These are phyloP conservation scores for Tetrapisispora arboricola DNA, from an alignment of 805 yeast species.

Conservation along the genomic window DNA sequence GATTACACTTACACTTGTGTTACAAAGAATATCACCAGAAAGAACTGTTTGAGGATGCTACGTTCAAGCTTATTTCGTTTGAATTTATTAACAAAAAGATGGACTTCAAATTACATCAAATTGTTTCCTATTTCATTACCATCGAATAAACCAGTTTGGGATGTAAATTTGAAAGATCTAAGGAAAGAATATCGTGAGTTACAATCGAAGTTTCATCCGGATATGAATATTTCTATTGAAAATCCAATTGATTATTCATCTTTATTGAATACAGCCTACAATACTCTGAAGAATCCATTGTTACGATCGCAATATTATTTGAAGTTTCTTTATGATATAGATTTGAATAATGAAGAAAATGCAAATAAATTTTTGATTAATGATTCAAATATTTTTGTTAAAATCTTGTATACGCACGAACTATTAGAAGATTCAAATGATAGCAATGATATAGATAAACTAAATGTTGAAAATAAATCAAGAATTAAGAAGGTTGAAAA, in stretches of 20 bases:
- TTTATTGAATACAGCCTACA: slow-evolving; percentile 65
- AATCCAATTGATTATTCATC: slow-evolving; percentile 30
- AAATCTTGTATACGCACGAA: slow-evolving; percentile 79
- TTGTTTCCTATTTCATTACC: slow-evolving; percentile 73
- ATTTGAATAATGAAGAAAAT: slow-evolving; percentile 47
- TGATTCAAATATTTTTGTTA: slow-evolving; percentile 55
- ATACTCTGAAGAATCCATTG: slow-evolving; percentile 60
- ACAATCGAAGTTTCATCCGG: slow-evolving; percentile 80
- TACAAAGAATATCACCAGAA: too few species aligned
- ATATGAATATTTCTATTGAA: slow-evolving; percentile 29
- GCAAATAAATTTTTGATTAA: slow-evolving; percentile 21
- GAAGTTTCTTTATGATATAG: slow-evolving; percentile 35
- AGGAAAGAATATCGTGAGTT: slow-evolving; percentile 65
- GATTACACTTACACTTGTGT: too few species aligned
- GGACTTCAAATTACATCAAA: slow-evolving; percentile 47
- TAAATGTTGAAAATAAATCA: slow-evolving; percentile 46
- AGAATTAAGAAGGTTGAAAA: slow-evolving; percentile 41
- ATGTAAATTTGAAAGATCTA: slow-evolving; percentile 42
- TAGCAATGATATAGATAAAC: slow-evolving; percentile 45
- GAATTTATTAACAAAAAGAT: too few species aligned
- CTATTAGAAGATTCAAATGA: slow-evolving; percentile 54
- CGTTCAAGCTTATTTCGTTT: too few species aligned
- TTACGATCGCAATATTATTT: slow-evolving; percentile 55
- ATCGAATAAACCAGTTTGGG: slow-evolving; percentile 57
- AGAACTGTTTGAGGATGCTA: too few species aligned